A percentile compares a stretch with the other conserved stretches of the same genome.
Evolutionary conservation across 805 yeast species (phyloP).

Genomic region (Ogataea henricii): DNA sequence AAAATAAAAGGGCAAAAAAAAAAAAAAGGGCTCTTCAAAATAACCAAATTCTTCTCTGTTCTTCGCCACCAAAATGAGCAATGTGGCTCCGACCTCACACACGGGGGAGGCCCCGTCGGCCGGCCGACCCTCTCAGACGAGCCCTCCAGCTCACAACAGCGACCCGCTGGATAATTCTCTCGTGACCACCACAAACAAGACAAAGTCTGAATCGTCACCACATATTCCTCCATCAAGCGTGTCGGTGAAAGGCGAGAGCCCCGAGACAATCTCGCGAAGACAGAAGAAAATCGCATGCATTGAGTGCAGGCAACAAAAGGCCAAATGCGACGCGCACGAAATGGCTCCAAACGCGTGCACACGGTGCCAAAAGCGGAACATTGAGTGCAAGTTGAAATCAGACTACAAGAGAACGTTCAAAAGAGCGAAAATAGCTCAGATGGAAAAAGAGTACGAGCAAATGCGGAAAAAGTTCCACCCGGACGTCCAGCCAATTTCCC

Average conservation of each 20-base stretch:
- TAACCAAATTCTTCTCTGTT: no score
- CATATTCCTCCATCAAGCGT: neutral
- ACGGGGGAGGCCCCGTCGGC: neutral
- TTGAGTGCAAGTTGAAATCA: slow-evolving; percentile 71
- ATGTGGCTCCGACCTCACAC: neutral
- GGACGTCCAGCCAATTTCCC: slow-evolving; percentile 10
- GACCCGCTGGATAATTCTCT: no score
- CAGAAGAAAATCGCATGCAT: slow-evolving; percentile 84
- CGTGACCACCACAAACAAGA: no score
- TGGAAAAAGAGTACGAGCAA: slow-evolving; percentile 77
- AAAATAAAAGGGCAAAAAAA: neutral
- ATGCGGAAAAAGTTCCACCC: slow-evolving; percentile 42
- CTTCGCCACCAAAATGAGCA: neutral
- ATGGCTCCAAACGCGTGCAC: slow-evolving; percentile 78
- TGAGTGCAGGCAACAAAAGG: slow-evolving; percentile 94
- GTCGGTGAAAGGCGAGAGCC: neutral
- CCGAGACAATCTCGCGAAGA: slow-evolving; percentile 8
- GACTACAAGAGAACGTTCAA: slow-evolving; percentile 90
- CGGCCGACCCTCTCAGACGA: no score
- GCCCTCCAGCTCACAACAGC: no score
- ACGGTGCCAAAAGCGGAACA: slow-evolving; percentile 70
- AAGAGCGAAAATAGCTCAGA: slow-evolving; percentile 77
- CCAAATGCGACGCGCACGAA: slow-evolving; percentile 83
- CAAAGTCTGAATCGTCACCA: no score
- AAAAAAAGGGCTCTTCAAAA: neutral